Evolutionary conservation across 768 basidiomycete species (phyloP).

Genomic region (Amanita polypyramis): DNA sequence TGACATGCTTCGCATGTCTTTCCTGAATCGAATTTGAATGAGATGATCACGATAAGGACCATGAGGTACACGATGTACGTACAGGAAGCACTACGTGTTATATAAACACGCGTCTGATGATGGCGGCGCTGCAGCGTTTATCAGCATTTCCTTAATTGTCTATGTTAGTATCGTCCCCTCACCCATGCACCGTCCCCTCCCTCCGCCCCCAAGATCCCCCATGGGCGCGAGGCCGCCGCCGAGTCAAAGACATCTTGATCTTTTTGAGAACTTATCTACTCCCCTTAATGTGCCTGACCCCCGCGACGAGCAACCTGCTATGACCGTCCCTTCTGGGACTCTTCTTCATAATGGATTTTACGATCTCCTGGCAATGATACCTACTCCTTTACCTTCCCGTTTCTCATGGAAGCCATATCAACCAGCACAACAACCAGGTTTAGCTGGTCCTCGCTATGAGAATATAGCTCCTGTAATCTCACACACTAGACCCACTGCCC

Average conservation of each 20-base stretch:
- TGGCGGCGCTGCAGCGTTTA: not conserved
- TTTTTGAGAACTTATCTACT: conserved; percentile 19
- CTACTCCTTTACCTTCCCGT: conserved; percentile 58
- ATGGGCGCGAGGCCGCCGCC: conserved; percentile 3
- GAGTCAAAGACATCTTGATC: conserved; percentile 16
- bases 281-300: conserved; percentile 24
- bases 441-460: conserved; percentile 66
- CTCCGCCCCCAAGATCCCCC: conserved; percentile 2
- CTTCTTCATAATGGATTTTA: conserved; percentile 87
- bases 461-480: conserved; percentile 27
- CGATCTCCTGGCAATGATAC: conserved; percentile 72
- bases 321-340: conserved; percentile 54
- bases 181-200: conserved; percentile 1
- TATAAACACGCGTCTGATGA: not conserved
- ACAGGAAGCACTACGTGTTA: not conserved
- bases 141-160: not conserved
- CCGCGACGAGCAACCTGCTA: conserved; percentile 30
- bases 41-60: conserved; percentile 1
- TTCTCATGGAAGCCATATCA: conserved; percentile 43
- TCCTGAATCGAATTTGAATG: not conserved
- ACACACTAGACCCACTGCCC: conserved; percentile 24
- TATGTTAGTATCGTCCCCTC: not conserved
- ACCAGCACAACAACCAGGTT: conserved; percentile 26
- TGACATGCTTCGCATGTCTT: not conserved
- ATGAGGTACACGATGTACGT: conserved; percentile 7